Conservation (phyloP, 75 land plant species). For the Larix kaempferi region DNA sequence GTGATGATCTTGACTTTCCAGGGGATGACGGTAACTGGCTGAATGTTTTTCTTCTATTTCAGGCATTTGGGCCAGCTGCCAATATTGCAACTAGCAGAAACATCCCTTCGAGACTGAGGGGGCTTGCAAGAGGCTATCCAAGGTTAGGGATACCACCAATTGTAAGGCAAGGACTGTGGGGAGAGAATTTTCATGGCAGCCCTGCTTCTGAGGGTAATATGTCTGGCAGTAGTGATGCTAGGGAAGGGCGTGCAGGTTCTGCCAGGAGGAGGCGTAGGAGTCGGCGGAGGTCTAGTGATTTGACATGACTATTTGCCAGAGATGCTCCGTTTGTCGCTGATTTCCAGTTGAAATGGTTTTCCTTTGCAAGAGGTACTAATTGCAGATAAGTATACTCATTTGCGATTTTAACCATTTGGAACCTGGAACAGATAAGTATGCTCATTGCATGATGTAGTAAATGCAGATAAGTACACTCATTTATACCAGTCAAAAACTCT, state of each 20-base stretch:
- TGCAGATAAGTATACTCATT: slow-evolving; percentile 8
- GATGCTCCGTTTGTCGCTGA: slow-evolving; percentile 2
- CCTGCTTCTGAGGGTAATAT: slow-evolving; percentile 14
- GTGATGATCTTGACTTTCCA: slow-evolving; percentile 23
- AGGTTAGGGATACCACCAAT: slow-evolving; percentile 9
- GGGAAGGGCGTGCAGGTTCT: slow-evolving; percentile 18
- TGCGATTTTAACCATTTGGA: background rate
- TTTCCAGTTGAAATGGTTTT: background rate
- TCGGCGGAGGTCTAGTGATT: slow-evolving; percentile 17
- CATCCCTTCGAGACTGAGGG: slow-evolving; percentile 19
- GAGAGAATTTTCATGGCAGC: slow-evolving; percentile 12
- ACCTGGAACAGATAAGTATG: too few species aligned
- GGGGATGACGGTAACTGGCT: slow-evolving; percentile 32
- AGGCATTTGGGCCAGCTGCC: slow-evolving; percentile 31
- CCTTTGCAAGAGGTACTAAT: background rate
- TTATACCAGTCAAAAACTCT: too few species aligned
- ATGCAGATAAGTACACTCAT: too few species aligned
- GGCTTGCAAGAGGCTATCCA: slow-evolving; percentile 18
- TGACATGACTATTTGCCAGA: background rate
- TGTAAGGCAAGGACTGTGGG: slow-evolving; percentile 19
- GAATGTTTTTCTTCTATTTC: slow-evolving; percentile 31
- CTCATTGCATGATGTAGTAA: too few species aligned
- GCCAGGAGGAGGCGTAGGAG: slow-evolving; percentile 20
- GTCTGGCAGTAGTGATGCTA: slow-evolving; percentile 16
- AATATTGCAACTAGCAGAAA: slow-evolving; percentile 14